Evolutionary conservation across 495 filamentous ascomycete genomes (phyloP).

Genomic region (Penicillium malachiteum): DNA sequence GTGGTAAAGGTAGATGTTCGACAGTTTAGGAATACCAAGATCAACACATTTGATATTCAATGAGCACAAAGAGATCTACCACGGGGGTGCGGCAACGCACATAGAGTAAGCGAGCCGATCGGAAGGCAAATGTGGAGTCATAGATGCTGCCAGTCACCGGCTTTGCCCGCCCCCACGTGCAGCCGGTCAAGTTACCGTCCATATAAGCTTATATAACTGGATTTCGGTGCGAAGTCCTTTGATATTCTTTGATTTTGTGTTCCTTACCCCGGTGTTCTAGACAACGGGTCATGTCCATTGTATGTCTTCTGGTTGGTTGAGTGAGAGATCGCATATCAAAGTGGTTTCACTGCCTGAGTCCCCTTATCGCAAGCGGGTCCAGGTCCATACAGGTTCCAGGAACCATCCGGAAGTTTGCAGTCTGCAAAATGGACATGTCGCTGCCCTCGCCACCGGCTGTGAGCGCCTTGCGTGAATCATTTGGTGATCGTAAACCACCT

Average conservation of each 20-base stretch:
- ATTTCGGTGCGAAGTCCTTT: constrained; percentile 25
- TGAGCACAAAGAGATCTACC: constrained; percentile 4
- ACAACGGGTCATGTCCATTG: not conserved
- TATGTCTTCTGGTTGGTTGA: not conserved
- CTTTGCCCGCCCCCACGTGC: constrained; percentile 14
- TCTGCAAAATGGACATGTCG: constrained; percentile 13
- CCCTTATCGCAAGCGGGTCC: not conserved
- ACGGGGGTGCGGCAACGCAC: not conserved
- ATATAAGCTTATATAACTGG: constrained; percentile 3
- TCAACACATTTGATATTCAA: constrained; percentile 4
- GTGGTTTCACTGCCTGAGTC: no score
- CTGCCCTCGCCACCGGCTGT: constrained; percentile 20
- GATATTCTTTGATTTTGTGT: not conserved
- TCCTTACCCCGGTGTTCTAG: not conserved
- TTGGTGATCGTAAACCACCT: constrained; percentile 35
- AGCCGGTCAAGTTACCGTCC: not conserved
- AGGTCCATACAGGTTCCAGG: not conserved
- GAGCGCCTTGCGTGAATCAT: constrained; percentile 32
- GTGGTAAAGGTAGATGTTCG: no score
- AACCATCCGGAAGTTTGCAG: no score
- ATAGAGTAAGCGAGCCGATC: not conserved
- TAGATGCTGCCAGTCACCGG: constrained; percentile 1
- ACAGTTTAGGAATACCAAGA: no score
- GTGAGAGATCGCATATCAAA: not conserved
- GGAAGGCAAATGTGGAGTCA: not conserved